phyloP scores from a whole-genome alignment of 352 stramenopile species.

The Phytophthora europaea region DNA sequence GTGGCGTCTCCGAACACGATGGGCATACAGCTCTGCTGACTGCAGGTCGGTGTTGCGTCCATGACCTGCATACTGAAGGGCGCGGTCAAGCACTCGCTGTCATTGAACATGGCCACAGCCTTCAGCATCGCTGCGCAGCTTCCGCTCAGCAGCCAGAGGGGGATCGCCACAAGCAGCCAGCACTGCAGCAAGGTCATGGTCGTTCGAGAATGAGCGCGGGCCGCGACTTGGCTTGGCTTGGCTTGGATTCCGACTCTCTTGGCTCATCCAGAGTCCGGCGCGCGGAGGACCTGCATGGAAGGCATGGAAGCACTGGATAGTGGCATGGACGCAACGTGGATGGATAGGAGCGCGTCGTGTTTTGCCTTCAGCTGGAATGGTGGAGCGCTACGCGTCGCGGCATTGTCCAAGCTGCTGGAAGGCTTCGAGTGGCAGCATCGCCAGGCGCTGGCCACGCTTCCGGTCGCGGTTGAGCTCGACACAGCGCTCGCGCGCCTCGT shows the following conservation, averaged over 20 bases:
- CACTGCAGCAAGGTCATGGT: constrained; percentile 28
- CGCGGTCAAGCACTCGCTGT: constrained; percentile 20
- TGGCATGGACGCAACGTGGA: constrained; percentile 13
- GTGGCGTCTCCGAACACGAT: constrained; percentile 21
- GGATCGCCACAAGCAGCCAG: constrained; percentile 12
- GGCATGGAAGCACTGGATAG: constrained; percentile 3
- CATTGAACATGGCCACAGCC: constrained; percentile 25
- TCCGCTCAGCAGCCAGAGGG: constrained; percentile 11
- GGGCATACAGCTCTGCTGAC: constrained; percentile 18
- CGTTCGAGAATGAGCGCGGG: constrained; percentile 35
- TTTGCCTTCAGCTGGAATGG: constrained; percentile 11
- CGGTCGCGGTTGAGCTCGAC: constrained; percentile 54
- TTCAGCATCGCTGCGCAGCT: constrained; percentile 15
- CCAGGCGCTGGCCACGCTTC: constrained; percentile 60
- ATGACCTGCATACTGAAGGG: constrained; percentile 37
- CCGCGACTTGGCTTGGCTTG: not conserved
- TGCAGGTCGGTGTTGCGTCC: constrained; percentile 25
- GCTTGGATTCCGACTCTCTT: not conserved
- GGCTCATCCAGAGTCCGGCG: constrained; percentile 30
- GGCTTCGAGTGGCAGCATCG: constrained; percentile 51
- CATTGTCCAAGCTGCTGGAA: constrained; percentile 49
- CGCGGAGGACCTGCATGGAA: constrained; percentile 39
- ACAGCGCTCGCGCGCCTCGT: constrained; percentile 60
- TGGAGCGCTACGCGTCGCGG: constrained; percentile 21
- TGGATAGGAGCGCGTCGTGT: constrained; percentile 18